Percentiles rank a stretch among this genome's conserved stretches.
Evolutionary conservation across 2,329 filamentous ascomycete species (phyloP).

Genomic region (Ophiosphaerella herpotricha): DNA sequence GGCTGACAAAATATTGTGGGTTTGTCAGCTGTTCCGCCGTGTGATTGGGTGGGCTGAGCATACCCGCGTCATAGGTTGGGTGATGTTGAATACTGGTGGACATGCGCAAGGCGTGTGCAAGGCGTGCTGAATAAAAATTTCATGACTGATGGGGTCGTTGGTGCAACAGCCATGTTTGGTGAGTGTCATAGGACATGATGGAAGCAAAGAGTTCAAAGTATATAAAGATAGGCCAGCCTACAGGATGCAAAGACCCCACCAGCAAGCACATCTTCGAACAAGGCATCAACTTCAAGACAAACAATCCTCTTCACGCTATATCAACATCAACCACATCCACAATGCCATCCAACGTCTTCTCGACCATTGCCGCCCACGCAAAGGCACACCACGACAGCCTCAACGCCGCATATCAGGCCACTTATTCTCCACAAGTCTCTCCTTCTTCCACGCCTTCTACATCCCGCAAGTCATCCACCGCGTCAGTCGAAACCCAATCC

Average conservation of each 20-base stretch:
- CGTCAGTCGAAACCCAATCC: constrained; percentile 16
- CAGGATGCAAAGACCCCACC: constrained; percentile 6
- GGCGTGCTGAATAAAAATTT: constrained; percentile 11
- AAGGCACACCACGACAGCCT: constrained; percentile 39
- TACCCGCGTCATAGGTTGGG: background rate
- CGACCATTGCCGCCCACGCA: constrained; percentile 29
- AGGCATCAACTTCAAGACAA: constrained; percentile 7
- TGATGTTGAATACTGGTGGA: background rate
- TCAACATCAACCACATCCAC: constrained; percentile 15
- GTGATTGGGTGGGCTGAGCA: background rate
- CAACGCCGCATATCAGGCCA: constrained; percentile 30
- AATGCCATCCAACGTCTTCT: constrained; percentile 29
- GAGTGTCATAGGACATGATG: constrained; percentile 13
- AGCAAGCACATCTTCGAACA: constrained; percentile 13
- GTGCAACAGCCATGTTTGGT: constrained; percentile 17
- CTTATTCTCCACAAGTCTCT: constrained; percentile 21
- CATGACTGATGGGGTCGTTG: constrained; percentile 4
- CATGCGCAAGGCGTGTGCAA: constrained; percentile 16
- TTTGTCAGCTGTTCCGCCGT: constrained; percentile 10
- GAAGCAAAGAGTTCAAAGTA: constrained; percentile 6
- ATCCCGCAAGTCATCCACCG: constrained; percentile 15
- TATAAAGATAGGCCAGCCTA: constrained; percentile 16
- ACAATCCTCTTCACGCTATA: background rate
- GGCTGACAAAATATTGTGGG: constrained; percentile 17
- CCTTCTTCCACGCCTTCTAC: constrained; percentile 9